Evolutionary conservation across 148 eudicot species (phyloP), one percentile per base, ranked within the genome.

Genomic region (Nepenthes mirabilis): DNA sequence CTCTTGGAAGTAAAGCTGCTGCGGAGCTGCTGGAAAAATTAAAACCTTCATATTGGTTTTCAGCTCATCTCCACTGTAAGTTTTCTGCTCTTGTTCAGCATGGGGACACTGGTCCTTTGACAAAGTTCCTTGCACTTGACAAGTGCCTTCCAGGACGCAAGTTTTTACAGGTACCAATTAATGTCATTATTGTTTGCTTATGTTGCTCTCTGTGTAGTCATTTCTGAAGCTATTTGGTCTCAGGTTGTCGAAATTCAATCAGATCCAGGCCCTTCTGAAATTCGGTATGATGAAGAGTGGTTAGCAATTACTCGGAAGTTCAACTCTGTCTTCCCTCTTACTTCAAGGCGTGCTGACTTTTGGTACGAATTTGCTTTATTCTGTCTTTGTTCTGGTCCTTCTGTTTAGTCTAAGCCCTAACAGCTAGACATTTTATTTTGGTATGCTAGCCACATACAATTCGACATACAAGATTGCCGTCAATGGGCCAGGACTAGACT

Each of bases 41-140:
- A 64, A 89, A 80, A 73, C 99, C 99, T 72, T 70, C 83, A 6
- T 89, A 89, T 64, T 94, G 97, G 99, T 94, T 94, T 80, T 89
- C 97, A 33, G 97, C 99, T 58, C 99, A 94, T 61, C 60, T 94
- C 53, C 99, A 94, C 70, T 89, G 97, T 75, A 89, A 89, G 77
- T 93, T 89, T 76, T 68, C 99, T 66, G 91, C 93, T 56, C 71
- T 84, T 43, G 95, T 82, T 70, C 88, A 84, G 74, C 99, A 93
- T 76, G 91, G 77, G 14, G 83, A 79, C 45, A 74, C 36, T 62
- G 95, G 91, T 35, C 82, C 77, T 37, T 61, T 83, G 33, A 89
- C 97, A 59, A 94, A 84, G 69, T 94, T 94, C 77, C 97, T 94
- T 72, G 97, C 99, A 43, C 99, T 93, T 66, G 99, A 94, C 73